Percentiles rank a stretch among this genome's conserved stretches.
phyloP scores from a whole-genome alignment of 1,139 yeast species.

The Kodamaea arcana region DNA sequence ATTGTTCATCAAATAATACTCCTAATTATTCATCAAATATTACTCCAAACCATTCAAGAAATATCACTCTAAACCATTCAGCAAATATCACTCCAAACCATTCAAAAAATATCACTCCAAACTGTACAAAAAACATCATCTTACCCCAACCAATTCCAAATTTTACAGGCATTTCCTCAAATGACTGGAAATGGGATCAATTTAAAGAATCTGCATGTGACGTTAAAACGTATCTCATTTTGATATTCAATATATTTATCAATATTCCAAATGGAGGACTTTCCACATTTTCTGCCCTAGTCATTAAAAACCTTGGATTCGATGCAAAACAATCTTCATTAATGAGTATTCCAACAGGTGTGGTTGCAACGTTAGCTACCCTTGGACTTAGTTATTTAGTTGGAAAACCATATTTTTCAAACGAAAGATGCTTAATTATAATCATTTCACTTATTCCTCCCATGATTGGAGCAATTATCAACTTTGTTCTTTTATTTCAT shows the following conservation, averaged over 20 bases:
- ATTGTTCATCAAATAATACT: no score
- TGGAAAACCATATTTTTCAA: constrained; percentile 11
- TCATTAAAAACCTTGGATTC: constrained; percentile 17
- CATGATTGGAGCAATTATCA: constrained; percentile 17
- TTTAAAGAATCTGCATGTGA: constrained; percentile 23
- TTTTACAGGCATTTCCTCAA: constrained; percentile 20
- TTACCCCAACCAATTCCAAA: no score
- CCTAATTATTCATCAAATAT: no score
- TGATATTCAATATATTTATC: constrained; percentile 30
- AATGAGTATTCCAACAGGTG: constrained; percentile 24
- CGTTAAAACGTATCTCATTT: constrained; percentile 20
- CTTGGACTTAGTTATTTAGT: constrained; percentile 16
- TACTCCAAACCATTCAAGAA: no score
- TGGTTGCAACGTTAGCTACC: constrained; percentile 18
- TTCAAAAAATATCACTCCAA: no score
- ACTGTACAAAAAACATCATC: no score
- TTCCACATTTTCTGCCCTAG: constrained; percentile 24
- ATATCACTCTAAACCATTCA: no score
- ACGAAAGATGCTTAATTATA: constrained; percentile 15
- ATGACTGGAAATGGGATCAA: constrained; percentile 21
- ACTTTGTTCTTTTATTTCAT: constrained; percentile 13
- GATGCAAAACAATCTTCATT: constrained; percentile 18
- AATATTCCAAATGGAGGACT: constrained; percentile 42
- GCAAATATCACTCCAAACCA: no score
- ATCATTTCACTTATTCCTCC: constrained; percentile 15